phyloP scores from a whole-genome alignment of 495 filamentous ascomycete genomes.

The Sphaerosporella brunnea region DNA sequence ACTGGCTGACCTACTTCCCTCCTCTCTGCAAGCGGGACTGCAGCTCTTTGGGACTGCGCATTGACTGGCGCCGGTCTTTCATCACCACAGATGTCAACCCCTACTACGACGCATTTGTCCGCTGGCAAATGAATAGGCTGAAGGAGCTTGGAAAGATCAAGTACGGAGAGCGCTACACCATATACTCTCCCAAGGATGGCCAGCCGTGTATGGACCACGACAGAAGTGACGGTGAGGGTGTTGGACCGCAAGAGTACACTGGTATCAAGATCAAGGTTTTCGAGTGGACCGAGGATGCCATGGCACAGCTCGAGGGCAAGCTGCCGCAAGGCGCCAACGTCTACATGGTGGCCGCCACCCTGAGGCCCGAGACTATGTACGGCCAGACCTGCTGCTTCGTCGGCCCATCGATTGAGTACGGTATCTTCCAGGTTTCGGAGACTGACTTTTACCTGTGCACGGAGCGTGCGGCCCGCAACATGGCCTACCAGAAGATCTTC shows the following conservation, averaged over 20 bases:
- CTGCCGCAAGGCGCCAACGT: constrained; percentile 67
- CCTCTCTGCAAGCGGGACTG: constrained; percentile 64
- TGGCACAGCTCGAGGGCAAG: constrained; percentile 51
- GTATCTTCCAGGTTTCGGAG: constrained; percentile 66
- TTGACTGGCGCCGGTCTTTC: constrained; percentile 84
- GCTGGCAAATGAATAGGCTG: constrained; percentile 94
- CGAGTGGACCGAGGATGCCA: constrained; percentile 62
- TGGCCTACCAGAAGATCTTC: constrained; percentile 86
- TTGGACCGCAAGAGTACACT: constrained; percentile 81
- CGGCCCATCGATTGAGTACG: constrained; percentile 76
- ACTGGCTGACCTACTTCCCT: constrained; percentile 85
- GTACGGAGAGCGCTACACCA: constrained; percentile 85
- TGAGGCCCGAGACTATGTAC: constrained; percentile 96
- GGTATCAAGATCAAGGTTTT: constrained; percentile 76
- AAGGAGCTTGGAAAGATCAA: constrained; percentile 80
- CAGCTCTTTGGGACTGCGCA: constrained; percentile 62
- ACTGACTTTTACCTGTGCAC: constrained; percentile 75
- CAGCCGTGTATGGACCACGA: constrained; percentile 98
- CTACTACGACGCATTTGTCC: constrained; percentile 87
- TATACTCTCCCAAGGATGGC: constrained; percentile 92
- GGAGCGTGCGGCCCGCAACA: constrained; percentile 78
- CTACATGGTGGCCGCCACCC: constrained; percentile 77
- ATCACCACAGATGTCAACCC: constrained; percentile 95
- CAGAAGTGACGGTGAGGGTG: constrained; percentile 74
- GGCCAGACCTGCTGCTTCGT: constrained; percentile 95